A percentile compares a stretch with the other conserved stretches of the same genome.
phyloP scores from a whole-genome alignment of 2,329 filamentous ascomycete species.

The Aspergillus proliferans region DNA sequence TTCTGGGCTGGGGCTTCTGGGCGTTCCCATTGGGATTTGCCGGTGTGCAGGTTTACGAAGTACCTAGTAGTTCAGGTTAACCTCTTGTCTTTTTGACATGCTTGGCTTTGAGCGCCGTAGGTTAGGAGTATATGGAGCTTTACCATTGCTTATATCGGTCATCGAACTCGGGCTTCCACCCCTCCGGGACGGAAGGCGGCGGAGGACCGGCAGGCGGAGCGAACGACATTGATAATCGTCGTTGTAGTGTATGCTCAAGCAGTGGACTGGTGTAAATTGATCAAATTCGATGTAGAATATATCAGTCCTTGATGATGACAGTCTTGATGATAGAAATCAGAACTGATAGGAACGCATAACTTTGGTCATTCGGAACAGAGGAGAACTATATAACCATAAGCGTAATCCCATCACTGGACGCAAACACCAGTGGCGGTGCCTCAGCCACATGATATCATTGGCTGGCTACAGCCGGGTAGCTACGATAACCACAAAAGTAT shows the following conservation, averaged over 20 bases:
- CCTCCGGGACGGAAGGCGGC: constrained; percentile 61
- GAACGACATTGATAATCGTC: constrained; percentile 26
- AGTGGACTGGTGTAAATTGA: background rate
- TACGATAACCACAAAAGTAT: too few species aligned
- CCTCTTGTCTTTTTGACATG: too few species aligned
- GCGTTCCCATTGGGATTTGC: constrained; percentile 84
- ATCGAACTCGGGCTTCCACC: constrained; percentile 83
- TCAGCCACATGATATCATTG: constrained; percentile 6
- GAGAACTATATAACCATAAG: background rate
- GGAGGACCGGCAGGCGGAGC: constrained; percentile 46
- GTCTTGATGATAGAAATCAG: background rate
- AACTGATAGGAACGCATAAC: too few species aligned
- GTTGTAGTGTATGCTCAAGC: background rate
- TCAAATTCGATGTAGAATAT: background rate
- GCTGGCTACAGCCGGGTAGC: background rate
- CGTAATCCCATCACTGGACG: background rate
- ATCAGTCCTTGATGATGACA: background rate
- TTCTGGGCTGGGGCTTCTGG: constrained; percentile 61
- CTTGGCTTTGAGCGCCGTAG: too few species aligned
- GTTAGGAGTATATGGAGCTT: constrained; percentile 11
- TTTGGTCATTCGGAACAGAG: background rate
- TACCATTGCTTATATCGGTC: constrained; percentile 82
- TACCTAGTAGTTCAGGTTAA: constrained; percentile 52
- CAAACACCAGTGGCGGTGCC: constrained; percentile 13
- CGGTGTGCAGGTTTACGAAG: constrained; percentile 84